A percentile compares a stretch with the other conserved stretches of the same genome.
phyloP scores from a whole-genome alignment of 306 rosid genomes.

The Casuarina equisetifolia region DNA sequence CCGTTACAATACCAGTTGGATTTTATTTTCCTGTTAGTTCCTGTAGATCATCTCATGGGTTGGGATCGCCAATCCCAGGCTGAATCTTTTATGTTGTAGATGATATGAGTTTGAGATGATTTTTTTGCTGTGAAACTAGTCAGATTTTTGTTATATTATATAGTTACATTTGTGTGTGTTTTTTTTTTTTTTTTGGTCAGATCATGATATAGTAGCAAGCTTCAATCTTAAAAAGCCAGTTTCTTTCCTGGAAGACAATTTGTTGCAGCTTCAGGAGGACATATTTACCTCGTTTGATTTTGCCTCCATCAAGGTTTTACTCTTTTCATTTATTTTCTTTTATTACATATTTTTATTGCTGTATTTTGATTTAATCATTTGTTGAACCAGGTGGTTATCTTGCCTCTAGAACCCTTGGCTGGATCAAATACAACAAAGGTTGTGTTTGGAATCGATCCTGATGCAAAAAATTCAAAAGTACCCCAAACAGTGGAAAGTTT shows the following conservation, averaged over 20 bases:
- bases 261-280: slow-evolving; percentile 53
- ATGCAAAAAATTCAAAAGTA: slow-evolving; percentile 41
- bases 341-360: slow-evolving; percentile 10
- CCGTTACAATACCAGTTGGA: neutral
- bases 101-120: neutral
- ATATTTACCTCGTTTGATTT: slow-evolving; percentile 59
- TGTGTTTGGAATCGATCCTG: slow-evolving; percentile 64
- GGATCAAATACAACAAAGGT: slow-evolving; percentile 61
- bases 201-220: slow-evolving; percentile 74
- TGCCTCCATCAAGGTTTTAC: slow-evolving; percentile 57
- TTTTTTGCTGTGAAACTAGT: slow-evolving; percentile 10
- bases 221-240: slow-evolving; percentile 54
- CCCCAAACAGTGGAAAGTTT: slow-evolving; percentile 54
- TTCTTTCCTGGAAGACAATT: slow-evolving; percentile 62
- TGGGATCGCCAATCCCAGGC: neutral
- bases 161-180: neutral
- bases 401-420: slow-evolving; percentile 52
- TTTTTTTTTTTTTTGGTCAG: slow-evolving; percentile 40
- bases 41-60: neutral
- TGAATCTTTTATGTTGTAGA: neutral
- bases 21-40: neutral
- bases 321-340: slow-evolving; percentile 22
- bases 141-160: neutral
- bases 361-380: slow-evolving; percentile 19
- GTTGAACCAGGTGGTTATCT: slow-evolving; percentile 58